Evolutionary conservation across 495 filamentous ascomycete genomes (phyloP), one percentile per base, ranked within the genome.

Genomic region (Sporormia fimetaria): DNA sequence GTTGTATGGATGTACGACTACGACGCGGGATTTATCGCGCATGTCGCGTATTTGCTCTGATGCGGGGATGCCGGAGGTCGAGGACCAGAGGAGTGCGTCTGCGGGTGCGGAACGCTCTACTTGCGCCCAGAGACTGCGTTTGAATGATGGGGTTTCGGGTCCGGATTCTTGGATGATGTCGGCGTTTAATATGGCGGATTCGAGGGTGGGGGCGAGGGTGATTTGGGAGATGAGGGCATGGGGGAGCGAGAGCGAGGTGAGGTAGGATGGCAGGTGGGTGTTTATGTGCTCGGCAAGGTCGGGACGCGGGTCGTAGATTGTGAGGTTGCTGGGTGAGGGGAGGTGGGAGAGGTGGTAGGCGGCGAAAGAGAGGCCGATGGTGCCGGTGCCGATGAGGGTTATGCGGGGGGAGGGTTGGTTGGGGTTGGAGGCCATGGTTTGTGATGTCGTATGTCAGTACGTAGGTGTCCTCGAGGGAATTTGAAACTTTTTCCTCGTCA

Each of bases 1-100:
- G 27, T 79, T 78, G 45, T 73, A 80, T 0, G 74, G 74, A 51
- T 78, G 76, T 14, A 72, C 71, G 3, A 76, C 65, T 0, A 76
- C 40, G 3, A 78, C 48, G 1, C 73, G 59, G 6, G 52, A 59
- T 10, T 57, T 63, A 21, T 72, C 63, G 16, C 54, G 33, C 57
- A 71, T 62, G 1, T 56, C 27, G 9, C 35, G 31, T 2, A 37
- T 46, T 37, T 78, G 73, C 24, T 42, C 51, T 1, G 65, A 70
- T 0, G 71, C 69, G 0, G 71, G 61, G 20, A 76, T 77, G 0
- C 74, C 71, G 3, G 67, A 70, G 0, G 74, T 76, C 34, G 63
- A 68, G 29, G 64, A 69, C 74, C 73, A 78, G 25, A 78, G 55
- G 18, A 76, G 59, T 1, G 66, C 63, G 14, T 52, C 38, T 6